Evolutionary conservation across 352 stramenopile genomes (phyloP).

Genomic region (Paralagenidium karlingii): DNA sequence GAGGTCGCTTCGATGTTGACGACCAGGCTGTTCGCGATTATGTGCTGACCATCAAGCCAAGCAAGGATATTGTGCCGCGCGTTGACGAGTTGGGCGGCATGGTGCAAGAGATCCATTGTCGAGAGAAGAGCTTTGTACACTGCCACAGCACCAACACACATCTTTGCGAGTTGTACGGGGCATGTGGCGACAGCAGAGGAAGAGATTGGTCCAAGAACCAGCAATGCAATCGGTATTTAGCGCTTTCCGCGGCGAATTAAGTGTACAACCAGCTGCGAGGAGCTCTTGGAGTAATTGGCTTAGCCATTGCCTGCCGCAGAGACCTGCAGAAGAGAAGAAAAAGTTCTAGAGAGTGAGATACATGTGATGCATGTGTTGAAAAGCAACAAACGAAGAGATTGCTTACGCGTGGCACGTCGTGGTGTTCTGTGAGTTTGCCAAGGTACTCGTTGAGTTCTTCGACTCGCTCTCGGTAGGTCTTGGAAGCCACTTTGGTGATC

Average conservation of each 20-base stretch:
- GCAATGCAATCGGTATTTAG: conserved; percentile 64
- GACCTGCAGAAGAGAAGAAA: conserved; percentile 15
- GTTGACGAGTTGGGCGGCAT: conserved; percentile 73
- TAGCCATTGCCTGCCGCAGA: conserved; percentile 87
- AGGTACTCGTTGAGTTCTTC: conserved; percentile 97
- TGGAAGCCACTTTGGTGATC: conserved; percentile 72
- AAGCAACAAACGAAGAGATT: neutral
- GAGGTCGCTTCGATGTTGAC: conserved; percentile 56
- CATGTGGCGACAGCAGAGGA: conserved; percentile 62
- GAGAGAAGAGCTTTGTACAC: conserved; percentile 52
- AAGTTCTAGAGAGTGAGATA: neutral
- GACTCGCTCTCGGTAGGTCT: conserved; percentile 87
- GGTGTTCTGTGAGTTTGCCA: conserved; percentile 92
- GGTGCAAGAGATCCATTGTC: conserved; percentile 83
- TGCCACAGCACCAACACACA: conserved; percentile 79
- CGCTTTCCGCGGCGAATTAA: too few species aligned
- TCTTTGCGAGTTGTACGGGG: conserved; percentile 72
- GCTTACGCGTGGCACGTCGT: conserved; percentile 94
- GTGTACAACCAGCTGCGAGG: too few species aligned
- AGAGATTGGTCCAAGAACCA: conserved; percentile 65
- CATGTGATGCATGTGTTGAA: neutral
- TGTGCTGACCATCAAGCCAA: conserved; percentile 76
- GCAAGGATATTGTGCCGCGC: conserved; percentile 62
- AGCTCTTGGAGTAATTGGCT: too few species aligned
- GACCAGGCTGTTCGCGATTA: conserved; percentile 72